A percentile compares a stretch with the other conserved stretches of the same genome.
phyloP scores from a whole-genome alignment of 208 protist genomes.

The Wallacemonas sp. region DNA sequence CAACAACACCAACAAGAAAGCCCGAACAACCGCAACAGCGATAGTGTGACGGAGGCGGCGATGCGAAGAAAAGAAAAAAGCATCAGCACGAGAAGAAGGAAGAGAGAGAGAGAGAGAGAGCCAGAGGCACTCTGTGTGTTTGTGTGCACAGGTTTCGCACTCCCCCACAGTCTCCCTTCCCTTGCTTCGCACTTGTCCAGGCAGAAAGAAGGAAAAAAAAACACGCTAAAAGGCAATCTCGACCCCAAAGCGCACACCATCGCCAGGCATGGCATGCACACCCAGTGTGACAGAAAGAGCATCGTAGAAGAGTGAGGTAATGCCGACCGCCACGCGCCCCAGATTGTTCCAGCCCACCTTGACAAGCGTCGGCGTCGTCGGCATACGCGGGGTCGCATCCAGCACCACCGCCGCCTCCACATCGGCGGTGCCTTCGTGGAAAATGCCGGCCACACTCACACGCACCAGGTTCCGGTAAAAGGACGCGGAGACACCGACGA shows the following conservation, averaged over 20 bases:
- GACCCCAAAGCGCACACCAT: conserved; percentile 65
- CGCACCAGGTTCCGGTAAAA: conserved; percentile 48
- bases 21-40: too few species aligned
- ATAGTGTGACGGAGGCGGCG: too few species aligned
- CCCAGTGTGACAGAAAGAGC: conserved; percentile 61
- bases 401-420: conserved; percentile 62
- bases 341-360: conserved; percentile 74
- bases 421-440: conserved; percentile 64
- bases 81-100: conserved; percentile 15
- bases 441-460: conserved; percentile 72
- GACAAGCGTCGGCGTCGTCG: conserved; percentile 57
- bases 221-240: conserved; percentile 37
- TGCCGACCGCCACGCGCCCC: conserved; percentile 49
- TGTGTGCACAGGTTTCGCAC: too few species aligned
- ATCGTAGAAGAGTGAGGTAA: conserved; percentile 69
- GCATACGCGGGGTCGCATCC: conserved; percentile 60
- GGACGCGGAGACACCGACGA: conserved; percentile 54
- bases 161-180: too few species aligned
- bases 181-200: too few species aligned
- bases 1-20: background rate
- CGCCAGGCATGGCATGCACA: conserved; percentile 47
- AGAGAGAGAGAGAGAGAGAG: background rate
- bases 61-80: conserved; percentile 11
- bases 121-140: too few species aligned
- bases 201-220: background rate